Evolutionary conservation across 805 yeast species (phyloP).

Genomic region (Groenewaldozyma tartarivorans): DNA sequence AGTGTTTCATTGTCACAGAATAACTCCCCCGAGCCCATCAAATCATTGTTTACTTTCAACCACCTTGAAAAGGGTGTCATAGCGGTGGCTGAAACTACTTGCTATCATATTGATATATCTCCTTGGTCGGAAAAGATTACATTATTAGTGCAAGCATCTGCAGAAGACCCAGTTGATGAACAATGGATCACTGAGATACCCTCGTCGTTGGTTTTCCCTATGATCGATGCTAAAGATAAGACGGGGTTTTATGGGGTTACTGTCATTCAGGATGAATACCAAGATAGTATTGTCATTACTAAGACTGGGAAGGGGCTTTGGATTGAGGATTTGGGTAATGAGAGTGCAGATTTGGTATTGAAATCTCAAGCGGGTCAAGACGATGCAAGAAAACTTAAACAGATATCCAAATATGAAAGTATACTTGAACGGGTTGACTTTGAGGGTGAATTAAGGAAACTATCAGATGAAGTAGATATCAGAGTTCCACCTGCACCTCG

Average conservation of each 20-base stretch:
- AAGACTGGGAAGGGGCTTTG: slow-evolving; percentile 3
- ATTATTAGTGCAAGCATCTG: not conserved
- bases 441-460: slow-evolving; percentile 3
- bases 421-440: slow-evolving; percentile 3
- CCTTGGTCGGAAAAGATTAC: slow-evolving; percentile 5
- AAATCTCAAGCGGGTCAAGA: not conserved
- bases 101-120: slow-evolving; percentile 8
- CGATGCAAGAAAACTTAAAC: not conserved
- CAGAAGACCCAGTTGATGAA: not conserved
- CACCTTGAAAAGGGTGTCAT: not conserved
- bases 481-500: not conserved
- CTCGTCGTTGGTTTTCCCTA: not conserved
- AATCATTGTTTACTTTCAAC: not conserved
- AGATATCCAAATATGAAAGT: slow-evolving; percentile 4
- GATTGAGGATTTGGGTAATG: slow-evolving; percentile 3
- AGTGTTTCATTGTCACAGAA: not conserved
- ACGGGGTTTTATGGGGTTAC: slow-evolving; percentile 6
- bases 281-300: slow-evolving; percentile 1
- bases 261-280: slow-evolving; percentile 1
- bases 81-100: not conserved
- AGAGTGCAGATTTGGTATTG: not conserved
- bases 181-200: not conserved
- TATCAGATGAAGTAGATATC: slow-evolving; percentile 4
- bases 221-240: slow-evolving; percentile 6
- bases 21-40: not conserved